Evolutionary conservation across 345 rosid species (phyloP).

Genomic region (Pelargonium nanum): DNA sequence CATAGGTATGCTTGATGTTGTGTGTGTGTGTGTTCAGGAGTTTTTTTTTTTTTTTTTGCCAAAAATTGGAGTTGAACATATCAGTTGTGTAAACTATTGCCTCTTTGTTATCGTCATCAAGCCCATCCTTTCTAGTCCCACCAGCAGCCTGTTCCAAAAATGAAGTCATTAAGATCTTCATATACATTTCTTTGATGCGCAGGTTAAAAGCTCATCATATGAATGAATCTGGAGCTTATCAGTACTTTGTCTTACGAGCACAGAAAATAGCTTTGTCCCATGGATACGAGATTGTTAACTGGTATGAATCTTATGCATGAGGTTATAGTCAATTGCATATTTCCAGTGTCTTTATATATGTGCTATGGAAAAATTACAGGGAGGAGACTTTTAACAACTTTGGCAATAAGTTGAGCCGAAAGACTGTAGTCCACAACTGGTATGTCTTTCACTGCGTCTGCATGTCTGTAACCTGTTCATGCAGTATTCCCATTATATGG

Average conservation of each 20-base stretch:
- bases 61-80: too few relatives aligned
- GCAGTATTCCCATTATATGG: background rate
- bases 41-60: too few relatives aligned
- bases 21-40: too few relatives aligned
- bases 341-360: conserved; percentile 3
- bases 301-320: conserved; percentile 24
- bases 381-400: conserved; percentile 77
- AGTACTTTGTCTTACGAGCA: conserved; percentile 54
- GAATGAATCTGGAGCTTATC: conserved; percentile 46
- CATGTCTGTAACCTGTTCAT: conserved; percentile 1
- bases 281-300: conserved; percentile 58
- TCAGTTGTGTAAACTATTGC: too few relatives aligned
- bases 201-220: conserved; percentile 39
- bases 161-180: too few relatives aligned
- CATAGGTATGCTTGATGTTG: too few relatives aligned
- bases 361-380: conserved; percentile 31
- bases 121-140: background rate
- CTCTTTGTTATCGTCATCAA: background rate
- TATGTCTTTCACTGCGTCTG: conserved; percentile 21
- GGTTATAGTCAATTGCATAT: background rate
- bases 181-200: conserved; percentile 8
- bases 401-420: conserved; percentile 39
- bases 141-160: too few relatives aligned
- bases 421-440: conserved; percentile 75
- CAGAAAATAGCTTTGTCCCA: conserved; percentile 53